These are phyloP conservation scores for Cicer pinnatifidum DNA, from an alignment of 306 rosid species.

Conservation along the genomic window DNA sequence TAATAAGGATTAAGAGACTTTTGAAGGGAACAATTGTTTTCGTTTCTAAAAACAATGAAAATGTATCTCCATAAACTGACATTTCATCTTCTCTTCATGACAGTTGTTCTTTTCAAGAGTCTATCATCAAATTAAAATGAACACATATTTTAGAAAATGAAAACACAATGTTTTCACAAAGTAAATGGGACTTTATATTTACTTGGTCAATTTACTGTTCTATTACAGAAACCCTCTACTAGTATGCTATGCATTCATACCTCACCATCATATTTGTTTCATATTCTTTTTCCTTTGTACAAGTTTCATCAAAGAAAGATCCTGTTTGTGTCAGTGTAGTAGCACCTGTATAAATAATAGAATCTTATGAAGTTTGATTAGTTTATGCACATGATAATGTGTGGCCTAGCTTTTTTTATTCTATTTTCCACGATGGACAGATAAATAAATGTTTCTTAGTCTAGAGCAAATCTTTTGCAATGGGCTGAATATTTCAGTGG, in stretches of 20 bases:
- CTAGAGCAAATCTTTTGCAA: neutral
- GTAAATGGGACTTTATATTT: neutral
- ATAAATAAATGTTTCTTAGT: neutral
- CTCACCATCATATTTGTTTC: neutral
- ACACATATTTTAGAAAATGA: too few relatives aligned
- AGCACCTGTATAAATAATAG: neutral
- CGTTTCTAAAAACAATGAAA: too few relatives aligned
- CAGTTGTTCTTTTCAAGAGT: too few relatives aligned
- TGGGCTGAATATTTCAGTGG: slow-evolving; percentile 16
- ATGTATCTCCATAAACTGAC: too few relatives aligned
- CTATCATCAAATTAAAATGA: too few relatives aligned
- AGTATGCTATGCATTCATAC: slow-evolving; percentile 1
- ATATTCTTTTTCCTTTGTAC: neutral
- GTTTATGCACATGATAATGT: slow-evolving; percentile 16
- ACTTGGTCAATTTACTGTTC: neutral
- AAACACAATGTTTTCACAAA: too few relatives aligned
- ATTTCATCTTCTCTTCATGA: too few relatives aligned
- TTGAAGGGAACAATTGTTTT: too few relatives aligned
- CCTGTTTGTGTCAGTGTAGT: neutral
- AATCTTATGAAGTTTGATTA: slow-evolving; percentile 14
- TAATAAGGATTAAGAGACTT: too few relatives aligned
- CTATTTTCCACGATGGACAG: neutral
- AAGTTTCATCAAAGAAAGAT: slow-evolving; percentile 15
- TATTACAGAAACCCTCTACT: neutral
- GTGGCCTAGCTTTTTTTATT: slow-evolving; percentile 1